phyloP scores from a whole-genome alignment of 2,329 filamentous ascomycete species.

The Dichotomopilus funicola region DNA sequence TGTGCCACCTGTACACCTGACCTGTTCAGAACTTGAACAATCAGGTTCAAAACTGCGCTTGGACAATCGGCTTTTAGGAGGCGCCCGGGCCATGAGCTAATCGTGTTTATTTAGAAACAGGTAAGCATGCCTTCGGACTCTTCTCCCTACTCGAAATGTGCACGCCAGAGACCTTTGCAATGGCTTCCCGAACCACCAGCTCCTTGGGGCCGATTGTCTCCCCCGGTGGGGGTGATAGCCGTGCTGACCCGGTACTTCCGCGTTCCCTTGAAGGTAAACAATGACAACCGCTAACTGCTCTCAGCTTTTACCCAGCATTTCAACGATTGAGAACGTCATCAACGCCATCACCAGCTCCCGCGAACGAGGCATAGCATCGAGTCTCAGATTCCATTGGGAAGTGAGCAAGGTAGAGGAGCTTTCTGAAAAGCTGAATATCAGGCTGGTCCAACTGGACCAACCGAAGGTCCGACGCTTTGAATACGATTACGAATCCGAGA shows the following conservation, averaged over 20 bases:
- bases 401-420: conserved; percentile 2
- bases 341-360: background rate
- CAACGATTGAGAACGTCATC: conserved; percentile 3
- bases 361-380: background rate
- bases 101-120: too few relatives aligned
- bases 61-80: too few relatives aligned
- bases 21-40: too few relatives aligned
- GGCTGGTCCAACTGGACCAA: conserved; percentile 1
- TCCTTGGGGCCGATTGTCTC: too few relatives aligned
- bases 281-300: conserved; percentile 3
- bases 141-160: too few relatives aligned
- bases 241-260: background rate
- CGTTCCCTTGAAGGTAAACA: background rate
- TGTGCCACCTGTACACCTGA: too few relatives aligned
- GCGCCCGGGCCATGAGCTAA: too few relatives aligned
- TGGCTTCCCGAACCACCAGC: too few relatives aligned
- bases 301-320: conserved; percentile 1
- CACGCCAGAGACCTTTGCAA: too few relatives aligned
- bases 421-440: background rate
- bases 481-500: conserved; percentile 4
- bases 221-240: too few relatives aligned
- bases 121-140: too few relatives aligned
- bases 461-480: conserved; percentile 1
- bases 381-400: conserved; percentile 4
- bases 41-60: too few relatives aligned